phyloP scores from a whole-genome alignment of 371 early-diverging fungal genomes.

The Parasitella parasitica region DNA sequence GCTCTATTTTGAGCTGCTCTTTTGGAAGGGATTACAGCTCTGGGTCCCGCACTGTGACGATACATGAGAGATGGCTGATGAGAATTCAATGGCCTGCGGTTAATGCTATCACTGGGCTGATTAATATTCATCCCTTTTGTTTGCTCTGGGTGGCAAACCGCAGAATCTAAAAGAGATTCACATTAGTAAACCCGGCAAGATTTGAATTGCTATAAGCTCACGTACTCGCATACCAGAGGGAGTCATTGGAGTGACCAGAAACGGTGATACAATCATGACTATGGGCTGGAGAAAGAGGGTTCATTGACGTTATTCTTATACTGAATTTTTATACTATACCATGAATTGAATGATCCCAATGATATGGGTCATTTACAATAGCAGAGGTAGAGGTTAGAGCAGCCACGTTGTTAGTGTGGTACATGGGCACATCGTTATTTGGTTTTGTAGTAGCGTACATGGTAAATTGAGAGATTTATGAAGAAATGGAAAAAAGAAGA shows the following conservation, averaged over 20 bases:
- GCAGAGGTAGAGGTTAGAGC: no score
- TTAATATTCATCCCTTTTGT: background rate
- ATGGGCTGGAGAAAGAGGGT: background rate
- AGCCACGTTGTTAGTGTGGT: background rate
- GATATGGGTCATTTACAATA: background rate
- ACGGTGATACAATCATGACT: background rate
- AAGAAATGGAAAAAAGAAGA: background rate
- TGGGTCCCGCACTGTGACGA: background rate
- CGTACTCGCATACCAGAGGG: constrained; percentile 15
- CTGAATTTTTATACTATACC: background rate
- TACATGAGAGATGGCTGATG: constrained; percentile 3
- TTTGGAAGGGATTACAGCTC: constrained; percentile 21
- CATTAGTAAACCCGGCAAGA: background rate
- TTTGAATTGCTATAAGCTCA: background rate
- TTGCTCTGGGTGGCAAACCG: constrained; percentile 4
- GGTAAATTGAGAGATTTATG: background rate
- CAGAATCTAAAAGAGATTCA: background rate
- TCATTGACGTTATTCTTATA: background rate
- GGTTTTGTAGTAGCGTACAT: background rate
- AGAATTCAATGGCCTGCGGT: background rate
- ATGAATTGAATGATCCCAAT: constrained; percentile 8
- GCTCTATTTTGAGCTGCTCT: constrained; percentile 58
- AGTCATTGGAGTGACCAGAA: background rate
- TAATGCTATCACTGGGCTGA: background rate
- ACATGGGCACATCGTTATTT: background rate